These are phyloP conservation scores for Prunus salicina DNA, from an alignment of 306 rosid species.

Conservation along the genomic window DNA sequence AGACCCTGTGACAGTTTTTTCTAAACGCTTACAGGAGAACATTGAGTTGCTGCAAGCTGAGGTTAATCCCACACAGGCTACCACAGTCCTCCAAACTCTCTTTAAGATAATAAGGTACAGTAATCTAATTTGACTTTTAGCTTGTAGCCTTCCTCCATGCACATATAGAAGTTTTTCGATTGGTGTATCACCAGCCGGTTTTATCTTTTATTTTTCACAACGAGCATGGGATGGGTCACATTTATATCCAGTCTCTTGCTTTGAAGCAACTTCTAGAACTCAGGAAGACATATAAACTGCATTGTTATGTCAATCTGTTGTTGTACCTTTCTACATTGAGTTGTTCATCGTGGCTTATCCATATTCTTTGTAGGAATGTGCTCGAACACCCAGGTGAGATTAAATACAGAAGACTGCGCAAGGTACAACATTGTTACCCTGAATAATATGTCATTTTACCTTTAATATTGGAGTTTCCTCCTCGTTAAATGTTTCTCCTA, in stretches of 20 bases:
- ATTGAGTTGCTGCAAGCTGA: constrained; percentile 58
- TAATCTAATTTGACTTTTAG: neutral
- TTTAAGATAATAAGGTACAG: constrained; percentile 71
- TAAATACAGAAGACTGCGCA: constrained; percentile 69
- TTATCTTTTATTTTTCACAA: neutral
- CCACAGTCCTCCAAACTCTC: constrained; percentile 62
- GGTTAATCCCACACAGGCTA: constrained; percentile 48
- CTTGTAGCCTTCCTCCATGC: neutral
- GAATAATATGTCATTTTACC: neutral
- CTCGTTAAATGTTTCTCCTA: neutral
- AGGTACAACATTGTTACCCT: constrained; percentile 41
- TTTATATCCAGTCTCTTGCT: neutral
- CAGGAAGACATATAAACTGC: neutral
- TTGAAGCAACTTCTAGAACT: neutral
- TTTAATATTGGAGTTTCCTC: neutral
- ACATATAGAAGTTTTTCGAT: neutral
- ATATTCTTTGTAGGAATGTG: constrained; percentile 58
- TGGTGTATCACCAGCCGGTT: neutral
- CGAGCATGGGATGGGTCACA: neutral
- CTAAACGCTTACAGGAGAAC: constrained; percentile 59
- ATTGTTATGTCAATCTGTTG: neutral
- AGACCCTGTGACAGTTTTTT: constrained; percentile 56
- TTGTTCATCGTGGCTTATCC: neutral
- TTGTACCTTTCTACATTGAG: constrained; percentile 19
- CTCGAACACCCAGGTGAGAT: constrained; percentile 76